A percentile compares a stretch with the other conserved stretches of the same genome.
phyloP scores from a whole-genome alignment of 2,329 filamentous ascomycete genomes.

The Blastomyces emzantsi region DNA sequence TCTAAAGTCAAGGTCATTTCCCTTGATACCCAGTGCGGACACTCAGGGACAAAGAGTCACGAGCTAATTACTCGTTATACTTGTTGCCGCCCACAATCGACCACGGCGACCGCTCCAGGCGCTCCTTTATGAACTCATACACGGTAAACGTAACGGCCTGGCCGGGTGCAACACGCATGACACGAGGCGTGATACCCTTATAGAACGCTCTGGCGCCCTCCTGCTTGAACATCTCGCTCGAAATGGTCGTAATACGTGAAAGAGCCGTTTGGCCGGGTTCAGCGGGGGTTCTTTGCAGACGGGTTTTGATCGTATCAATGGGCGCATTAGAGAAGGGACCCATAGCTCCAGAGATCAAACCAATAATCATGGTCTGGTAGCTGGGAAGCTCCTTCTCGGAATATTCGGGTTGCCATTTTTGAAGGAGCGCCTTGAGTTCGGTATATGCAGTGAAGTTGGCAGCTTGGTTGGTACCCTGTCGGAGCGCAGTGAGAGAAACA shows the following conservation, averaged over 20 bases:
- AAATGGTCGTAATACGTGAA: slow-evolving; percentile 67
- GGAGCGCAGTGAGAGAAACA: slow-evolving; percentile 82
- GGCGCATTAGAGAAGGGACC: slow-evolving; percentile 93
- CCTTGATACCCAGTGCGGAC: background rate
- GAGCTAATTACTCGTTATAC: slow-evolving; percentile 51
- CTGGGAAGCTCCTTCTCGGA: slow-evolving; percentile 59
- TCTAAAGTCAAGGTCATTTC: background rate
- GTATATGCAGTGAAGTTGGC: slow-evolving; percentile 98
- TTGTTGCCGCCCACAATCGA: slow-evolving; percentile 51
- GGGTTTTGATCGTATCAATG: slow-evolving; percentile 98
- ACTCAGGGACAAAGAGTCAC: background rate
- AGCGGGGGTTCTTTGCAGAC: slow-evolving; percentile 82
- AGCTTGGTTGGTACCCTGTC: slow-evolving; percentile 95
- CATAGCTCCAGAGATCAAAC: slow-evolving; percentile 86
- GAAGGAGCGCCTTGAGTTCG: slow-evolving; percentile 75
- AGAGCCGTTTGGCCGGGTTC: slow-evolving; percentile 72
- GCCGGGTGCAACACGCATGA: slow-evolving; percentile 95
- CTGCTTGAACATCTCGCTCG: slow-evolving; percentile 80
- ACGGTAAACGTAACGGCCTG: slow-evolving; percentile 73
- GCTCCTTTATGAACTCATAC: slow-evolving; percentile 67
- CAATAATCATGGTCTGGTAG: slow-evolving; percentile 87
- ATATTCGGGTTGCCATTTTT: slow-evolving; percentile 62
- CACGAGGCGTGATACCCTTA: slow-evolving; percentile 95
- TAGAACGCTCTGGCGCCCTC: slow-evolving; percentile 94
- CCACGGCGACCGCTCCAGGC: slow-evolving; percentile 57